Conservation (phyloP, 495 filamentous ascomycete genomes). For the Staphylotrichum longicolle region DNA sequence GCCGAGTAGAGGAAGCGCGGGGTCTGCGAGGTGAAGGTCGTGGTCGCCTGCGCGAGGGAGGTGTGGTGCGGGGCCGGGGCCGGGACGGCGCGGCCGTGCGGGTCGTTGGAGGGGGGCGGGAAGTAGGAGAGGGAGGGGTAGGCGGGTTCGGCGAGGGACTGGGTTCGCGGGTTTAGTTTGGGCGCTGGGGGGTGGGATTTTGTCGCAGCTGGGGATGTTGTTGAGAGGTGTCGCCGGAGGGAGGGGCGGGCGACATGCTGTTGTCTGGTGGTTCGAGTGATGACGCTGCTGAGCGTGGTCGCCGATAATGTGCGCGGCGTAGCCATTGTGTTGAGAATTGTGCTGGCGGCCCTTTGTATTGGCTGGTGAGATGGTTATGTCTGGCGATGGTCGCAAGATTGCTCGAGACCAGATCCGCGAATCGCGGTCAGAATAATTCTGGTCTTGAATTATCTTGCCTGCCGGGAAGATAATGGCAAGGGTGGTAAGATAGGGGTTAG, state of each 20-base stretch:
- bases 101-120: slow-evolving; percentile 38
- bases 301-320: not conserved
- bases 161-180: not conserved
- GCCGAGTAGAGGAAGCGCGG: slow-evolving; percentile 70
- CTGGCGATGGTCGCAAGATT: not conserved
- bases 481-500: slow-evolving; percentile 23
- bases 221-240: not conserved
- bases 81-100: slow-evolving; percentile 26
- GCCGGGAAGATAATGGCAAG: not conserved
- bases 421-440: not conserved
- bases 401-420: not conserved
- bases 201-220: not conserved
- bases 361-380: no score
- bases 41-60: slow-evolving; percentile 41
- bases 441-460: slow-evolving; percentile 10
- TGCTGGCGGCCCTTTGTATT: not conserved
- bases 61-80: slow-evolving; percentile 15
- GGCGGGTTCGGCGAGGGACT: not conserved
- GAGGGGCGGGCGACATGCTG: not conserved
- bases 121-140: slow-evolving; percentile 28
- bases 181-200: slow-evolving; percentile 9
- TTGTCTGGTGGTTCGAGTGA: not conserved
- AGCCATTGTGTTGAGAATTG: slow-evolving; percentile 5
- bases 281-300: not conserved
- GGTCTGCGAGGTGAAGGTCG: slow-evolving; percentile 60